Evolutionary conservation across 2,329 filamentous ascomycete genomes (phyloP), one percentile per base, ranked within the genome.

Genomic region (Aspergillus eucalypticola): DNA sequence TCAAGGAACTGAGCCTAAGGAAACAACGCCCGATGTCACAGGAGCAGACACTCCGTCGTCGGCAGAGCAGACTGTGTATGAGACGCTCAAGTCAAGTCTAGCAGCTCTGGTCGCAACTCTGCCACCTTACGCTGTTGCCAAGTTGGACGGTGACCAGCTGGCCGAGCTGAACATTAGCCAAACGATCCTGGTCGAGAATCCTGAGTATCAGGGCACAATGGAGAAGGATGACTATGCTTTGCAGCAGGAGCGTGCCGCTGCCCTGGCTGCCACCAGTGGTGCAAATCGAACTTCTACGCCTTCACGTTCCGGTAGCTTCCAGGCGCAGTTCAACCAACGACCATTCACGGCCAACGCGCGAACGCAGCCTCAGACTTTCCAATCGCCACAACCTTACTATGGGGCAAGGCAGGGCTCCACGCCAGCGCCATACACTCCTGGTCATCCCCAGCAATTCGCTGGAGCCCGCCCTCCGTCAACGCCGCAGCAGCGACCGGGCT

Each of bases 131-230:
- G 90, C 90, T 1, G 90, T 96, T 23, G 88, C 92, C 5, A 94
- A 95, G 69, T 80, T 96, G 62, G 89, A 96, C 68, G 92, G 92
- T 8, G 90, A 96, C 71, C 90, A 92, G 73, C 78, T 96, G n/a
- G 89, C 88, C 29, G 90, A 92, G 60, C 80, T 96, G 51, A 88
- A 91, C 63, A 89, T 96, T 71, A 94, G 89, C 77, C 91, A 87
- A 49, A 91, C 87, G 71, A 84, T 96, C 19, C 79, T 91, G 60
- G 81, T 96, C 50, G 86, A 90, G 61, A 87, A 84, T 6, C 87
- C 89, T 54, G 87, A 92, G 69, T 90, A 90, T 73, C 85, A 84
- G 64, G 92, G 92, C 4, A 86, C 89, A 3, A 88, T 96, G 86
- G 92, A 96, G 67, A 91, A 94, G 67, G 92, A 96, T 66, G 89